Percentiles rank a stretch among this genome's conserved stretches.
These are phyloP conservation scores for Ceratobasidium sp. DNA, from an alignment of 1,284 basidiomycete genomes.

Conservation along the genomic window DNA sequence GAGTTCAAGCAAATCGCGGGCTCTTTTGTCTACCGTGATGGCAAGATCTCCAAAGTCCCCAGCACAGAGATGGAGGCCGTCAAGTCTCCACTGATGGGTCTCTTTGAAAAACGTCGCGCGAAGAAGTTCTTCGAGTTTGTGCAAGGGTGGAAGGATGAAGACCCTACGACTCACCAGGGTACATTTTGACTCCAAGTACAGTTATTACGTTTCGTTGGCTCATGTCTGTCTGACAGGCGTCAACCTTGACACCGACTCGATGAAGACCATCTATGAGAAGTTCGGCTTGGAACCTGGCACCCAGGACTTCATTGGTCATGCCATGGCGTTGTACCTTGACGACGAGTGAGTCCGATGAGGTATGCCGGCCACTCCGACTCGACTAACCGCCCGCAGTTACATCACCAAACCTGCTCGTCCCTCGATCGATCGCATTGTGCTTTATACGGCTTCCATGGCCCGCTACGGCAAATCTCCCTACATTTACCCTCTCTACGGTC, in stretches of 20 bases:
- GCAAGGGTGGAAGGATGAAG: conserved; percentile 94
- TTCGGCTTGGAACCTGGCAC: conserved; percentile 98
- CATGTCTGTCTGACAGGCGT: conserved; percentile 66
- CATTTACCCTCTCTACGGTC: conserved; percentile 99
- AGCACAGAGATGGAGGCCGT: conserved; percentile 98
- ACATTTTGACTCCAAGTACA: conserved; percentile 49
- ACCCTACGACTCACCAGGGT: conserved; percentile 97
- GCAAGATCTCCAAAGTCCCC: conserved; percentile 97
- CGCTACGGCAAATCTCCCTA: conserved; percentile 99
- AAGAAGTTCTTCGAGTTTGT: conserved; percentile 99
- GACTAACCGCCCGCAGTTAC: conserved; percentile 68
- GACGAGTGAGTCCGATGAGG: conserved; percentile 79
- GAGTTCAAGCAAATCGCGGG: conserved; percentile 99
- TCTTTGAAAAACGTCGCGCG: conserved; percentile 98
- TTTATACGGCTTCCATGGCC: conserved; percentile 99
- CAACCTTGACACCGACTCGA: conserved; percentile 85
- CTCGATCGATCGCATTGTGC: conserved; percentile 93
- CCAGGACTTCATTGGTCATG: conserved; percentile 99
- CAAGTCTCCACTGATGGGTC: conserved; percentile 92
- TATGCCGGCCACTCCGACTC: too few relatives aligned
- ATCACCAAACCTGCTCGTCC: conserved; percentile 90
- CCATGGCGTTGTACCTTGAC: conserved; percentile 98
- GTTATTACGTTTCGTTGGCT: conserved; percentile 15
- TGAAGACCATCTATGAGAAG: conserved; percentile 95
- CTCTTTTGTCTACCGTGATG: conserved; percentile 97